Conservation (phyloP, 257 asterid genomes). For the Vinca minor region DNA sequence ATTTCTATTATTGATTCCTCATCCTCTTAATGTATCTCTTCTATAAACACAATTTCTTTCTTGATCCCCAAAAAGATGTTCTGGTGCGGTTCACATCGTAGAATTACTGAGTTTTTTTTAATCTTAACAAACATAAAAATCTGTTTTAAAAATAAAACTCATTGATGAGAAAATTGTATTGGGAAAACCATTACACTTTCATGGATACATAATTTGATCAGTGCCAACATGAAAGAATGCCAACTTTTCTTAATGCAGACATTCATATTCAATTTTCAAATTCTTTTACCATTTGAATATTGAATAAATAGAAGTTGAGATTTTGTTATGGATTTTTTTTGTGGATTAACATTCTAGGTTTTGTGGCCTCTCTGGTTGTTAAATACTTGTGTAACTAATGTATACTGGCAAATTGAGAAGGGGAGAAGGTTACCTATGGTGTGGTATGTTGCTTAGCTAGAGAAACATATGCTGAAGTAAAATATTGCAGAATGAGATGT, state of each 20-base stretch:
- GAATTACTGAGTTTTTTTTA: too few species aligned
- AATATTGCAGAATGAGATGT: not conserved
- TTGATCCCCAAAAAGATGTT: too few species aligned
- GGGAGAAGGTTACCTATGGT: not conserved
- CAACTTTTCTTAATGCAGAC: too few species aligned
- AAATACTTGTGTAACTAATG: not conserved
- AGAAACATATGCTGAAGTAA: not conserved
- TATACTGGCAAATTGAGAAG: not conserved
- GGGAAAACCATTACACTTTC: not conserved
- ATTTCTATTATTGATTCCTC: too few species aligned
- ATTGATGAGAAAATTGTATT: conserved; percentile 1
- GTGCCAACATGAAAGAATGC: not conserved
- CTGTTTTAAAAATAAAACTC: too few species aligned
- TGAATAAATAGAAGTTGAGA: conserved; percentile 1
- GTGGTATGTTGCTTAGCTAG: not conserved
- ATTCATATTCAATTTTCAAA: too few species aligned
- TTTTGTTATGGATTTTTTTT: not conserved
- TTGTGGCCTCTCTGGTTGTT: not conserved
- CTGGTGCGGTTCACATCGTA: too few species aligned
- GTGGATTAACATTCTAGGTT: not conserved
- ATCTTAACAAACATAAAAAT: too few species aligned
- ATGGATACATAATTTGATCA: not conserved
- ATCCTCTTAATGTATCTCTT: too few species aligned
- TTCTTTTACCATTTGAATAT: too few species aligned
- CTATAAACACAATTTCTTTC: too few species aligned